Percentiles rank a stretch among this genome's conserved stretches.
Conservation (phyloP, 129 eudicot species). For the Escallonia herrerae region DNA sequence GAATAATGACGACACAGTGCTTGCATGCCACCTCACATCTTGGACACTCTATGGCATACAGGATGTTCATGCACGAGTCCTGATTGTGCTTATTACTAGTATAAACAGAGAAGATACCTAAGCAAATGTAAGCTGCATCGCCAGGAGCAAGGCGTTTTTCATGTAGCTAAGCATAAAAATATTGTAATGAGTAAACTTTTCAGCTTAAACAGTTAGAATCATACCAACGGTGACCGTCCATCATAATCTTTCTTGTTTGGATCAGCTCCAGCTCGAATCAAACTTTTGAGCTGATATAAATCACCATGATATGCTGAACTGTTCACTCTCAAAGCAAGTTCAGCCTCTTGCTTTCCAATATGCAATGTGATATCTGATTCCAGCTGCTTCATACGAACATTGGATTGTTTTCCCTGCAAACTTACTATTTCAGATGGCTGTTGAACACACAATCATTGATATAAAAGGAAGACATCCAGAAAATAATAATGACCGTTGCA, state of each 20-base stretch:
- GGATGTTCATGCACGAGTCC: no score
- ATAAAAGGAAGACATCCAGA: not conserved
- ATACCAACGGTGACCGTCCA: slow-evolving; percentile 95
- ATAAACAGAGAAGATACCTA: no score
- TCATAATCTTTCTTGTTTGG: slow-evolving; percentile 87
- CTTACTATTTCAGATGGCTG: slow-evolving; percentile 12
- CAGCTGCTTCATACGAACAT: slow-evolving; percentile 63
- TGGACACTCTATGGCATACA: no score
- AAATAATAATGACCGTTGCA: not conserved
- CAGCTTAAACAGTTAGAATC: not conserved
- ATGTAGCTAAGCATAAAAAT: no score
- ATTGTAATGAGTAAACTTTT: no score
- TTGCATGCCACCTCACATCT: no score
- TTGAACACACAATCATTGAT: not conserved
- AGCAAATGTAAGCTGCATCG: no score
- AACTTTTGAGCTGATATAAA: slow-evolving; percentile 68
- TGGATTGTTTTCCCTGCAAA: slow-evolving; percentile 63
- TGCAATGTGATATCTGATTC: slow-evolving; percentile 79
- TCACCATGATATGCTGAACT: slow-evolving; percentile 85
- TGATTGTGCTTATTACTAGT: no score
- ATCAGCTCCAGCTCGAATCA: slow-evolving; percentile 94
- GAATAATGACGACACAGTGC: no score
- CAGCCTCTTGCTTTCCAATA: slow-evolving; percentile 87
- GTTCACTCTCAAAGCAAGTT: slow-evolving; percentile 83
- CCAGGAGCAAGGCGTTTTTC: no score